phyloP scores from a whole-genome alignment of 1,139 yeast species.

The Suhomyces maxii region DNA sequence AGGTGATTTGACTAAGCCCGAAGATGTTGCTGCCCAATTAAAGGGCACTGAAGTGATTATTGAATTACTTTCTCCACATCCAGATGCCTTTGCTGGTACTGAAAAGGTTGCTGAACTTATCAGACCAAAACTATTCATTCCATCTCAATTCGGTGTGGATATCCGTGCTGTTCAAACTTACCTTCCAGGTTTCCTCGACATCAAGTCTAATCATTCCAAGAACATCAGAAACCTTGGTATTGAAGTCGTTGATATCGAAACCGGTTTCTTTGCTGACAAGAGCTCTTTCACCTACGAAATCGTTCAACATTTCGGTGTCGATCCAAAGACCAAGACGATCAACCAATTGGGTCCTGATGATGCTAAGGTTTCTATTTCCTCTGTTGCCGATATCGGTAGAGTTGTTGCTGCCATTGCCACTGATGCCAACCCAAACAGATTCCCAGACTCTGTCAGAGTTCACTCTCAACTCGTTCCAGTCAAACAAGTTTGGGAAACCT shows the following conservation, averaged over 20 bases:
- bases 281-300: conserved; percentile 34
- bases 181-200: conserved; percentile 35
- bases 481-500: conserved; percentile 39
- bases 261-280: conserved; percentile 46
- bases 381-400: conserved; percentile 49
- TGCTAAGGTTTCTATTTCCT: conserved; percentile 33
- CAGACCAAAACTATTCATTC: conserved; percentile 55
- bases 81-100: conserved; percentile 23
- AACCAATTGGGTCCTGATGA: conserved; percentile 46
- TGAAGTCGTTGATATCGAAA: conserved; percentile 51
- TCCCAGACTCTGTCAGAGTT: conserved; percentile 50
- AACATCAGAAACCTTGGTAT: conserved; percentile 32
- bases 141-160: conserved; percentile 63
- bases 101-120: conserved; percentile 39
- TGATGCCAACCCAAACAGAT: conserved; percentile 26
- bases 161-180: conserved; percentile 21
- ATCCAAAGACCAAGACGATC: conserved; percentile 33
- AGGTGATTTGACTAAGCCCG: conserved; percentile 28
- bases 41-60: conserved; percentile 53
- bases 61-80: conserved; percentile 38
- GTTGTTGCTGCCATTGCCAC: conserved; percentile 36
- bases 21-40: conserved; percentile 32
- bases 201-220: conserved; percentile 41
- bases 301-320: conserved; percentile 41
- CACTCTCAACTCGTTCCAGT: conserved; percentile 42